Evolutionary conservation across 2,329 filamentous ascomycete genomes (phyloP), one percentile per base, ranked within the genome.

Genomic region (Stachybotrys echinatus): DNA sequence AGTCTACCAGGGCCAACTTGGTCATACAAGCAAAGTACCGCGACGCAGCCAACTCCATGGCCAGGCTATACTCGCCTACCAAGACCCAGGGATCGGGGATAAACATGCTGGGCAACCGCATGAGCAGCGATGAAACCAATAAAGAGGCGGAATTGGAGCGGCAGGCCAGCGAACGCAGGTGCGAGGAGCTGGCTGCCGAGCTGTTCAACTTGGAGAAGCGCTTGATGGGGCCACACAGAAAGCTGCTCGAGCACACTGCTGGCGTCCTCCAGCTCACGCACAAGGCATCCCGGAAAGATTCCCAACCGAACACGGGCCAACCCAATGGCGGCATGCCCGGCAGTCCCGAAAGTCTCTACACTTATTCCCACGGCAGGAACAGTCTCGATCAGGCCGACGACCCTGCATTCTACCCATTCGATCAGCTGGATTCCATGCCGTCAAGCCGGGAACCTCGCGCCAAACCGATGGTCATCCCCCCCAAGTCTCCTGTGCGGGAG

Each of bases 261-360:
- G 92, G 89, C 42, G 89, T 99, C 38, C 73, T 99, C 48, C 91
- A 96, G 64, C 80, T 95, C 67, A 95, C 92, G 8, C 92, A 97
- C 68, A 87, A 86, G 59, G 83, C 81, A 1, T 76, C 87, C n/a
- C 87, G 81, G 61, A 81, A 80, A 56, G 83, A 81, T 1, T 76
- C 87, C 17, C 86, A 81, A 61, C 81, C 80, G 56, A 73, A 72
- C 48, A 19, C 66, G 31, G 64, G 66, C 1, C 69, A 71, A 43
- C 61, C 71, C 6, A 63, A 74, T 39, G 79, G 80, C 50, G 81
- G 79, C 19, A 82, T 89, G 54, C 87, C 87, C 6, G 84, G 86
- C 49, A 91, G 86, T 59, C 87, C 87, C 7, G 87, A 89, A 63
- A 91, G 86, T 70, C 80, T 89, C 54, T 86, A 89, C 60, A 84